phyloP scores from a whole-genome alignment of 208 protist genomes.

The Acanthamoeba culbertsoni region DNA sequence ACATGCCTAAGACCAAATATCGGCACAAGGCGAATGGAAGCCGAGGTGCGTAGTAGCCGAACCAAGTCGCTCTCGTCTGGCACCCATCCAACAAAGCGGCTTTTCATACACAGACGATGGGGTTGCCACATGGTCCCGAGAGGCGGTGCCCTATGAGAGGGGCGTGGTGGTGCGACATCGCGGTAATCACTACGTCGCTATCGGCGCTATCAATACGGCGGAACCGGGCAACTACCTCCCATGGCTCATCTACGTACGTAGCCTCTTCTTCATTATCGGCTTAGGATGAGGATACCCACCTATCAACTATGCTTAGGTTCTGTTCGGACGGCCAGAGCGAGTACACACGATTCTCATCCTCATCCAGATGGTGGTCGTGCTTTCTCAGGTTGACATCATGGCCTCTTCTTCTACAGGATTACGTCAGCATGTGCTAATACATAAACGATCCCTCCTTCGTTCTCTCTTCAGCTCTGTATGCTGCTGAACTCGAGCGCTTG shows the following conservation, averaged over 20 bases:
- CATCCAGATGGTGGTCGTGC: background rate
- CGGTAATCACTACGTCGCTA: conserved; percentile 42
- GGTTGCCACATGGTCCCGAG: background rate
- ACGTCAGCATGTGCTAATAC: background rate
- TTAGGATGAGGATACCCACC: too few species aligned
- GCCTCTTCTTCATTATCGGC: background rate
- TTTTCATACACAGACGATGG: background rate
- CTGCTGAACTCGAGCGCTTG: conserved; percentile 42
- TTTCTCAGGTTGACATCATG: background rate
- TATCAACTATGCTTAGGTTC: background rate
- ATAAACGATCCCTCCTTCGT: background rate
- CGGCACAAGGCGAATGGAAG: background rate
- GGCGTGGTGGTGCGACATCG: conserved; percentile 38
- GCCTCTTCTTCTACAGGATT: background rate
- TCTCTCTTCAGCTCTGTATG: background rate
- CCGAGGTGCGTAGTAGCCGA: background rate
- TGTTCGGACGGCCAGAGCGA: conserved; percentile 19
- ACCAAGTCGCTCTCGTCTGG: background rate
- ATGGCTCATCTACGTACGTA: conserved; percentile 53
- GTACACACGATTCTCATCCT: conserved; percentile 42
- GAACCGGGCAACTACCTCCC: conserved; percentile 4
- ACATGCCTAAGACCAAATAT: background rate
- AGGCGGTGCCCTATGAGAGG: background rate
- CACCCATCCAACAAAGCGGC: background rate
- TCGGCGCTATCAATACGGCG: background rate